Percentiles rank a stretch among this genome's conserved stretches.
Conservation (phyloP, 2,329 filamentous ascomycete genomes). For the Colletotrichum limetticola region DNA sequence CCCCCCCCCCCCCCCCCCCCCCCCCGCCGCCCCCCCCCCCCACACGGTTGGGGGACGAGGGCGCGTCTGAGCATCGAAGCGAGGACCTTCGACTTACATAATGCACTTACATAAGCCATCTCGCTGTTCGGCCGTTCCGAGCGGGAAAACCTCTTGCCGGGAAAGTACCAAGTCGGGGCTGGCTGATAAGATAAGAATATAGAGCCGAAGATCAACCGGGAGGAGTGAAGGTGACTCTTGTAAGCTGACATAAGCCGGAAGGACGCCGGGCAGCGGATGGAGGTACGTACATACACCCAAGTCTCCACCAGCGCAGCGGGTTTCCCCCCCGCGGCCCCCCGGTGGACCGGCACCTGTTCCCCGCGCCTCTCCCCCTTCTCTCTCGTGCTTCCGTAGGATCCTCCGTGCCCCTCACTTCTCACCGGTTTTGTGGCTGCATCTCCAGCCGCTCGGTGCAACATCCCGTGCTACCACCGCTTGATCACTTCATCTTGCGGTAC, state of each 20-base stretch:
- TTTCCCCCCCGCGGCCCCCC: background rate
- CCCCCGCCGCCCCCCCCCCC: no score
- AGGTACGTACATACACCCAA: background rate
- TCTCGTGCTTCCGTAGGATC: background rate
- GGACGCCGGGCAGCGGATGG: background rate
- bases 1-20: no score
- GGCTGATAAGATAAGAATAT: fast-evolving
- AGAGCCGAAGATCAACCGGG: background rate
- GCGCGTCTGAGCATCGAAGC: background rate
- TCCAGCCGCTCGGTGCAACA: background rate
- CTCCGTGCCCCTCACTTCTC: background rate
- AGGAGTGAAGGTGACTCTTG: no score
- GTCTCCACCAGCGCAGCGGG: background rate
- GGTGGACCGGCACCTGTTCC: background rate
- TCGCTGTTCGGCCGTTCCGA: background rate
- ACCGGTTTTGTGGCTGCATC: background rate
- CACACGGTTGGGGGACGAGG: background rate
- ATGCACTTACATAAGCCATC: background rate
- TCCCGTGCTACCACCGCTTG: background rate
- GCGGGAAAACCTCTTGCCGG: background rate
- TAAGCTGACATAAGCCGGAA: background rate
- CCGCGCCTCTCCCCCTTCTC: background rate
- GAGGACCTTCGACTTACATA: background rate
- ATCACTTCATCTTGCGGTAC: background rate
- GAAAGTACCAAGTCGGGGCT: fast-evolving